Evolutionary conservation across 768 basidiomycete genomes (phyloP), one percentile per base, ranked within the genome.

Genomic region (Rhizopogon salebrosus): DNA sequence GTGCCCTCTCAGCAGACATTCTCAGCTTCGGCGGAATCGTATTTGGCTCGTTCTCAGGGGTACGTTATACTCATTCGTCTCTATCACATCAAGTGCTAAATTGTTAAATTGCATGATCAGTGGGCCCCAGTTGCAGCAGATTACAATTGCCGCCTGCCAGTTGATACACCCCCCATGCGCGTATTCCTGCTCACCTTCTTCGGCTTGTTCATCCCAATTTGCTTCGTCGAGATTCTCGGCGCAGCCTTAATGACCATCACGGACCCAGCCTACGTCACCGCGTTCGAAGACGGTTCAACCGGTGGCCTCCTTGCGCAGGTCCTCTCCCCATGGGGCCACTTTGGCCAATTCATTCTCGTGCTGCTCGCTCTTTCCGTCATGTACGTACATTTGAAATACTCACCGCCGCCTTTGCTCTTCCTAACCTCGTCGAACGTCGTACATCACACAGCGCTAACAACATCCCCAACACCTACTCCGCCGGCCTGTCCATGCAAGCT

Each of bases 111-210:
- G n/a, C n/a, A n/a, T n/a, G n/a, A n/a, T n/a, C n/a, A 70, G 59
- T 79, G 77, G 80, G 74, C 77, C 0, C 73, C 77, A 2, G 58
- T 81, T 1, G 80, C 79, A 2, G 80, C 80, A 6, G 80, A 82
- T 60, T 82, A 78, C 60, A 80, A 80, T 56, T 75, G 75, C 57
- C 69, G 75, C 20, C 64, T 82, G 0, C 80, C 80, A 0, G 72
- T 57, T 2, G 59, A 76, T 50, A 78, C 74, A 3, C 67, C 71
- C 9, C 61, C 72, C 20, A 62, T 63, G 49, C 73, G 72, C 27
- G 70, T 81, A 14, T 82, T 82, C 64, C 31, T 69, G 11, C 54
- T 81, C 43, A 80, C 80, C 0, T 79, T 75, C 62, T 74, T 75
- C 36, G 80, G 80, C 1, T 55, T 81, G 6, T 77, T 70, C 64